Evolutionary conservation across 1,284 basidiomycete species (phyloP).

Genomic region (Grifola frondosa): DNA sequence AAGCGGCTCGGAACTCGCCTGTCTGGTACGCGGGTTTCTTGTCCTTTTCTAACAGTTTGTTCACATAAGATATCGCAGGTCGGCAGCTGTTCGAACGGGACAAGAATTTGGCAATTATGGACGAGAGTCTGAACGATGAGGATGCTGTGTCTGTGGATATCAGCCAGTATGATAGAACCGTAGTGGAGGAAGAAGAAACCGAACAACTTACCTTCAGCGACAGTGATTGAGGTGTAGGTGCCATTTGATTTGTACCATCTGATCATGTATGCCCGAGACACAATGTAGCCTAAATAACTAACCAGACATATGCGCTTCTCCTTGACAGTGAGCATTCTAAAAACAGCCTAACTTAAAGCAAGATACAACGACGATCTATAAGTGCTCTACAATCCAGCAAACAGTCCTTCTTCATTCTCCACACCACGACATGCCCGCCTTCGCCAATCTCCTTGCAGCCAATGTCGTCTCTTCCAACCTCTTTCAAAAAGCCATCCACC

Average conservation of each 20-base stretch:
- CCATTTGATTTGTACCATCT: constrained; percentile 16
- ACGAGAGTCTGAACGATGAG: constrained; percentile 80
- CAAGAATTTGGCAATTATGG: constrained; percentile 63
- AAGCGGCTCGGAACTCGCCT: constrained; percentile 66
- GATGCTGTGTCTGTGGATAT: constrained; percentile 83
- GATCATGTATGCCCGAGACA: constrained; percentile 14
- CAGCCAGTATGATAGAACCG: constrained; percentile 80
- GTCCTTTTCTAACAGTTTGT: too few relatives aligned
- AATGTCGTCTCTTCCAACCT: constrained; percentile 49
- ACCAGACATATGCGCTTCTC: neutral
- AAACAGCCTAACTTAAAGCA: too few relatives aligned
- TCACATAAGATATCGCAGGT: constrained; percentile 48
- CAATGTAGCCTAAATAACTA: constrained; percentile 17
- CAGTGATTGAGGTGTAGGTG: constrained; percentile 56
- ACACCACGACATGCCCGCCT: constrained; percentile 39
- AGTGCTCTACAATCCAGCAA: constrained; percentile 40
- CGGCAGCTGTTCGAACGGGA: constrained; percentile 88
- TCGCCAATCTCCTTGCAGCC: constrained; percentile 47
- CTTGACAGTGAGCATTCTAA: neutral
- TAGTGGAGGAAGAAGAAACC: constrained; percentile 59
- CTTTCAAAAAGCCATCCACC: constrained; percentile 58
- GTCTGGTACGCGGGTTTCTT: constrained; percentile 67
- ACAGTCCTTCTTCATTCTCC: constrained; percentile 37
- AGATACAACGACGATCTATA: too few relatives aligned
- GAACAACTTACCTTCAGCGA: constrained; percentile 77